phyloP scores from a whole-genome alignment of 2,329 filamentous ascomycete species.

The Alternaria incomplexa region DNA sequence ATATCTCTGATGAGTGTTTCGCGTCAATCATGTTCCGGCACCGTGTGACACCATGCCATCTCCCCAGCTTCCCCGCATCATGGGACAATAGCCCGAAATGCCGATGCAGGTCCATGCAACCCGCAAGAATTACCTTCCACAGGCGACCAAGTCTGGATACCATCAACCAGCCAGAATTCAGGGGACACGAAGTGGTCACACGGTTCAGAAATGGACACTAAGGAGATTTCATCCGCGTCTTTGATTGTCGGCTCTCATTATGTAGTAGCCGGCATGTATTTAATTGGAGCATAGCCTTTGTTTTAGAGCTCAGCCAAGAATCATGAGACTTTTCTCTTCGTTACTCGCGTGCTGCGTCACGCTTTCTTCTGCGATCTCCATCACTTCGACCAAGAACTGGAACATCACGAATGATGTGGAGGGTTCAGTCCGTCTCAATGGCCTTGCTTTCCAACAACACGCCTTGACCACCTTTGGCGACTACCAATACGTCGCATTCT shows the following conservation, averaged over 20 bases:
- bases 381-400: slow-evolving; percentile 34
- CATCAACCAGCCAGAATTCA: neutral
- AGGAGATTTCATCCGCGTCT: neutral
- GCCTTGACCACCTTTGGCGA: slow-evolving; percentile 55
- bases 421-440: slow-evolving; percentile 52
- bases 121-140: neutral
- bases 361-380: slow-evolving; percentile 26
- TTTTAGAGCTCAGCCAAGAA: neutral
- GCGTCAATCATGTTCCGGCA: neutral
- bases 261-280: neutral
- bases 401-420: slow-evolving; percentile 44
- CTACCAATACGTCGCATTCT: slow-evolving; percentile 59
- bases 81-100: slow-evolving; percentile 18
- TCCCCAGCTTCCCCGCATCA: slow-evolving; percentile 19
- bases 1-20: neutral
- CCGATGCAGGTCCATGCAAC: slow-evolving; percentile 17
- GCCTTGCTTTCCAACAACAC: slow-evolving; percentile 59
- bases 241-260: neutral
- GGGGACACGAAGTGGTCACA: neutral
- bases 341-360: slow-evolving; percentile 14
- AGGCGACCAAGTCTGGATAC: neutral
- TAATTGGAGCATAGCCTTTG: neutral
- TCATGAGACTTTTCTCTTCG: slow-evolving; percentile 24
- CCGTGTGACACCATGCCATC: neutral
- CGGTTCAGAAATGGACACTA: neutral